These are phyloP conservation scores for Mycena olivaceomarginata DNA, from an alignment of 768 basidiomycete genomes.

Conservation along the genomic window DNA sequence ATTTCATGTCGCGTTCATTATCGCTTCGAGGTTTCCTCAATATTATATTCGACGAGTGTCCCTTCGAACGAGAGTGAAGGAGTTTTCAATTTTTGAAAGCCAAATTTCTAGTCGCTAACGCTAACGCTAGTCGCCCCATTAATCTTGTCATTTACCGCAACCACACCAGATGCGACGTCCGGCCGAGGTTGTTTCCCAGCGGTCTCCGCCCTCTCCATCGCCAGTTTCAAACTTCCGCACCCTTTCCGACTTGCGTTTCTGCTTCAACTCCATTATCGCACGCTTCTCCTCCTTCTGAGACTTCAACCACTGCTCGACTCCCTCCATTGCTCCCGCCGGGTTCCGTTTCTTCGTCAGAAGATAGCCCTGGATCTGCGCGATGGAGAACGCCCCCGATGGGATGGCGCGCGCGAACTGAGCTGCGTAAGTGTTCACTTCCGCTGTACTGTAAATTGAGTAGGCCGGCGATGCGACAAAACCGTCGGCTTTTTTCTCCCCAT, in stretches of 20 bases:
- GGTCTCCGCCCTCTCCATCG: slow-evolving; percentile 42
- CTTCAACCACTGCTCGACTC: slow-evolving; percentile 50
- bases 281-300: slow-evolving; percentile 47
- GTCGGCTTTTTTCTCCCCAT: background rate
- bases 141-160: background rate
- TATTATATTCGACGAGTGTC: no score
- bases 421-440: slow-evolving; percentile 44
- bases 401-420: slow-evolving; percentile 51
- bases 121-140: no score
- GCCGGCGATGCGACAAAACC: background rate
- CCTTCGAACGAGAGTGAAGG: no score
- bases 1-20: background rate
- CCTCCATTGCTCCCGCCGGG: slow-evolving; percentile 33
- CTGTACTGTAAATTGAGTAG: background rate
- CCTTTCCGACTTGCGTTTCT: slow-evolving; percentile 31
- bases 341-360: slow-evolving; percentile 51
- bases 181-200: background rate
- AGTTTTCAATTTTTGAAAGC: no score
- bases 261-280: slow-evolving; percentile 32
- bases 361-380: slow-evolving; percentile 62
- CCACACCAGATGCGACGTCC: background rate
- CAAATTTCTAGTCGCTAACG: no score
- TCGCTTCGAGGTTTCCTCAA: background rate
- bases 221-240: slow-evolving; percentile 13
- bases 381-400: slow-evolving; percentile 53